These are phyloP conservation scores for Paramecium sonneborni DNA, from an alignment of 73 alveolate genomes.

Conservation along the genomic window DNA sequence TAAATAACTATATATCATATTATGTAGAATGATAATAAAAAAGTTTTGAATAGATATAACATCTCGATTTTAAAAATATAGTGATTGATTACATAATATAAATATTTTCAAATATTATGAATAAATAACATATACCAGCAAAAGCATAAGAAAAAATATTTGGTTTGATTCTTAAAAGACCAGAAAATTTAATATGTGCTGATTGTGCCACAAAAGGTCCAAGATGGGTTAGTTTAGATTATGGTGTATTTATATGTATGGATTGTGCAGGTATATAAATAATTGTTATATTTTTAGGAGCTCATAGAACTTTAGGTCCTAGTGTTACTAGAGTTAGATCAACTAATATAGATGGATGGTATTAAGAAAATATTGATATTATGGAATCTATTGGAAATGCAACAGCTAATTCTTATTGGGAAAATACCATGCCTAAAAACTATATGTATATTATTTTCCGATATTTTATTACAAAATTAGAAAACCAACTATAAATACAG, in stretches of 20 bases:
- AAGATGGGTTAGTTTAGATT: conserved; percentile 85
- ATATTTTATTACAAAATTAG: not conserved
- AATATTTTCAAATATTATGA: conserved; percentile 6
- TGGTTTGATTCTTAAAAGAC: conserved; percentile 65
- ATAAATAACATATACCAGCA: conserved; percentile 45
- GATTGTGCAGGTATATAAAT: conserved; percentile 71
- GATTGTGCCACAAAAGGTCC: conserved; percentile 82
- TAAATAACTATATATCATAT: no score
- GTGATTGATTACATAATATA: no score
- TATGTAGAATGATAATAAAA: no score
- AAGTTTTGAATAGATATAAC: no score
- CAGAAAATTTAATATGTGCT: conserved; percentile 82
- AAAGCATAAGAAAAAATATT: conserved; percentile 55
- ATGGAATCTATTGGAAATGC: conserved; percentile 81
- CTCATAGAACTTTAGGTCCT: conserved; percentile 85
- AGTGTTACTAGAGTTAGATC: conserved; percentile 84
- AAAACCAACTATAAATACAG: conserved; percentile 8
- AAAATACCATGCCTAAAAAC: conserved; percentile 65
- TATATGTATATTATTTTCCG: not conserved
- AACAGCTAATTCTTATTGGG: conserved; percentile 88
- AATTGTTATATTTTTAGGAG: conserved; percentile 52
- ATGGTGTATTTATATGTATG: conserved; percentile 88
- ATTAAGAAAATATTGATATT: conserved; percentile 70
- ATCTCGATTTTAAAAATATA: no score
- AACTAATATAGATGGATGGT: conserved; percentile 83